Evolutionary conservation across 306 rosid species (phyloP).

Genomic region (Malus orientalis): DNA sequence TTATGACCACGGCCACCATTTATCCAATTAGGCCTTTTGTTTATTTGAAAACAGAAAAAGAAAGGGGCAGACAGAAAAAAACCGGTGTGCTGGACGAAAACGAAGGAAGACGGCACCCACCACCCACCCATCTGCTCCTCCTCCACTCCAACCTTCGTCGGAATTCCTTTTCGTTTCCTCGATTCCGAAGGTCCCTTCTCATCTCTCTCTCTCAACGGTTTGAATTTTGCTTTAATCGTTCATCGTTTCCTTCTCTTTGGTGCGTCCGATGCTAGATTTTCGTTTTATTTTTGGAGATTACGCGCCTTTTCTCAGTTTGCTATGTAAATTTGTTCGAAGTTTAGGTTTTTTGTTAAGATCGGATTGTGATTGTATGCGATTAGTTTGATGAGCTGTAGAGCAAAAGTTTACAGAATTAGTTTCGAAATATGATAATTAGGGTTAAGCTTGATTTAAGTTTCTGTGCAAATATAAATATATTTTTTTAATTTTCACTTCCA

Average conservation of each 20-base stretch:
- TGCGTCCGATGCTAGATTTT: not conserved
- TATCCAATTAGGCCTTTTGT: too few relatives aligned
- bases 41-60: too few relatives aligned
- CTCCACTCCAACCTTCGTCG: not conserved
- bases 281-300: not conserved
- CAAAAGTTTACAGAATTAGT: not conserved
- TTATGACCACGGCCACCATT: too few relatives aligned
- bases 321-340: not conserved
- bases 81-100: too few relatives aligned
- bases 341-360: slow-evolving; percentile 3
- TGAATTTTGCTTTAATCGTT: not conserved
- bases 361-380: not conserved
- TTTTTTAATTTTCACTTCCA: not conserved
- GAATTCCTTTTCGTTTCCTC: not conserved
- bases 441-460: not conserved
- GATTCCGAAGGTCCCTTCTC: not conserved
- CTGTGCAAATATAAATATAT: not conserved
- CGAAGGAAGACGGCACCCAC: not conserved
- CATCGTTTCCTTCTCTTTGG: not conserved
- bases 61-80: too few relatives aligned
- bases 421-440: slow-evolving; percentile 4
- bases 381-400: not conserved
- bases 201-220: not conserved
- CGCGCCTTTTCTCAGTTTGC: not conserved
- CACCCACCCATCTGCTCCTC: not conserved